Percentiles rank a stretch among this genome's conserved stretches.
phyloP scores from a whole-genome alignment of 495 filamentous ascomycete species.

The Penicillium bialowiezense region DNA sequence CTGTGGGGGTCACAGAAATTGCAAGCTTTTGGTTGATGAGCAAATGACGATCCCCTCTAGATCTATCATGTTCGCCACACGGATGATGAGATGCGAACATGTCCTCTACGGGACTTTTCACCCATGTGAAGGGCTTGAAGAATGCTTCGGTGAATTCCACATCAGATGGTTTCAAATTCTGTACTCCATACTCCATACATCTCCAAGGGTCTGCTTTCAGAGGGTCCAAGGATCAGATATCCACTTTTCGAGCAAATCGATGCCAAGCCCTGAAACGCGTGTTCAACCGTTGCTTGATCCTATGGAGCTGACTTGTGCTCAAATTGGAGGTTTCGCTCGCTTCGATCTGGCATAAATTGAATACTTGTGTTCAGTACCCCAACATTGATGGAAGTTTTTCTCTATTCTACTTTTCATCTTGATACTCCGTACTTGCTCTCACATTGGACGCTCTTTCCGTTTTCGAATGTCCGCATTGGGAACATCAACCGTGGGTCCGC shows the following conservation, averaged over 20 bases:
- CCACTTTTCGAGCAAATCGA: background rate
- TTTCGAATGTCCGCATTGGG: background rate
- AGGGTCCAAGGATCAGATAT: background rate
- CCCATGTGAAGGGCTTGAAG: no score
- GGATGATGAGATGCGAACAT: background rate
- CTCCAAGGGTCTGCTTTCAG: background rate
- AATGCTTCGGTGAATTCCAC: no score
- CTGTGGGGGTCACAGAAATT: background rate
- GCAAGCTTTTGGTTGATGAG: slow-evolving; percentile 6
- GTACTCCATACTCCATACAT: no score
- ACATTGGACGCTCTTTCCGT: background rate
- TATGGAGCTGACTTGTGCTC: no score
- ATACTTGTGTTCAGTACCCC: no score
- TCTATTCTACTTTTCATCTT: no score
- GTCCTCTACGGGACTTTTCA: no score
- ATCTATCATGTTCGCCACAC: slow-evolving; percentile 4
- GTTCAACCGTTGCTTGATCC: background rate
- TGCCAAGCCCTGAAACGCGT: slow-evolving; percentile 9
- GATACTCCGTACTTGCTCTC: no score
- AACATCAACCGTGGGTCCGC: background rate
- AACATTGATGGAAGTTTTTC: no score
- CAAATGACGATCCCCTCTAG: slow-evolving; percentile 4
- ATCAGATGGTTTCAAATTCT: background rate
- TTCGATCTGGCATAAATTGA: no score
- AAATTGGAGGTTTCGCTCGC: no score